A percentile compares a stretch with the other conserved stretches of the same genome.
phyloP scores from a whole-genome alignment of 139 green algal species.

The Tetradesmus obliquus region DNA sequence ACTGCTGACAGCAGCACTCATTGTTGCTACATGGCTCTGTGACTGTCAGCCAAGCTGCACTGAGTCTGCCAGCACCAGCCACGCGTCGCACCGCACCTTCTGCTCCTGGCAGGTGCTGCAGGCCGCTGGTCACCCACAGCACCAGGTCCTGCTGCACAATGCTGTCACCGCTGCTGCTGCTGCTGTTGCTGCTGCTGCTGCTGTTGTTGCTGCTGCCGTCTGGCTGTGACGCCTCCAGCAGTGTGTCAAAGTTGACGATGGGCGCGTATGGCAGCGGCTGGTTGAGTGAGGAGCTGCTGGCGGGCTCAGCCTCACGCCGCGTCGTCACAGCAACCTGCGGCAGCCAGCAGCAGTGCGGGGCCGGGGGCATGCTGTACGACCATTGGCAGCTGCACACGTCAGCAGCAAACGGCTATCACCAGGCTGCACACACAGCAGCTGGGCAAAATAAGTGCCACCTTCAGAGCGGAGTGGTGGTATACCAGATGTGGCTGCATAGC shows the following conservation, averaged over 20 bases:
- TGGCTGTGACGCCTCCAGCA: constrained; percentile 12
- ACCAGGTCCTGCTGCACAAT: constrained; percentile 41
- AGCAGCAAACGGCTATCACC: neutral
- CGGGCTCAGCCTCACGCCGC: neutral
- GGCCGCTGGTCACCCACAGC: constrained; percentile 41
- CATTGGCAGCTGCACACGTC: neutral
- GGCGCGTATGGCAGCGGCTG: constrained; percentile 35
- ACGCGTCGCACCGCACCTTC: neutral
- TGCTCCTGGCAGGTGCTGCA: constrained; percentile 32
- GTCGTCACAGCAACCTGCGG: constrained; percentile 24
- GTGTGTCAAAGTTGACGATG: neutral
- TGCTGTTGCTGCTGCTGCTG: neutral
- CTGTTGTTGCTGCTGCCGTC: neutral
- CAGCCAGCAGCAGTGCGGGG: neutral
- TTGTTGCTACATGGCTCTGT: neutral
- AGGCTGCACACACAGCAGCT: neutral
- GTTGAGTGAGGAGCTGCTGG: constrained; percentile 3
- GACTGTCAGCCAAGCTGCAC: neutral
- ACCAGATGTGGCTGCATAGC: neutral
- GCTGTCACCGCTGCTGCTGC: constrained; percentile 4
- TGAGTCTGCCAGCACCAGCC: neutral
- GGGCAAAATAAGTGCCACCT: neutral
- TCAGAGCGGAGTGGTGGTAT: neutral
- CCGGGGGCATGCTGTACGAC: neutral
- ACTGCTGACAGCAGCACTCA: too few species aligned